These are phyloP conservation scores for Candida ipomoeae DNA, from an alignment of 805 yeast genomes.

Conservation along the genomic window DNA sequence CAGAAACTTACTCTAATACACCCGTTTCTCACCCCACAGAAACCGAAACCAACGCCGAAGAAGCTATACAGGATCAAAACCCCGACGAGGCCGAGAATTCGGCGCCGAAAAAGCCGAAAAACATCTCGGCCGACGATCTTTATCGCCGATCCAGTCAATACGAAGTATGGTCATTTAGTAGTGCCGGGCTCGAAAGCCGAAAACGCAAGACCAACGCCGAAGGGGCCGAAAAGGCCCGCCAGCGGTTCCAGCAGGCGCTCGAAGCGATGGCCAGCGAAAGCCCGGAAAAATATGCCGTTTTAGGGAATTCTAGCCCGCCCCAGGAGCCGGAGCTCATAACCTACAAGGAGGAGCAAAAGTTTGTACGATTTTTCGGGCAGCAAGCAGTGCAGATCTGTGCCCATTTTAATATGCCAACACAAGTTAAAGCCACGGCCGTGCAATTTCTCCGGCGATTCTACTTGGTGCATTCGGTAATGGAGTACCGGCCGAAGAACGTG, in stretches of 20 bases:
- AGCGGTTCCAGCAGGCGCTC: conserved; percentile 26
- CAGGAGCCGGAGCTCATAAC: conserved; percentile 45
- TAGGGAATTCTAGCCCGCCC: conserved; percentile 26
- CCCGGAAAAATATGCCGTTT: conserved; percentile 28
- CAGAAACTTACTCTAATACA: background rate
- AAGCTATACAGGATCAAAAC: background rate
- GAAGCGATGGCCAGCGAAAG: conserved; percentile 17
- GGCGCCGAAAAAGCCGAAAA: background rate
- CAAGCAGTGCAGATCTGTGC: conserved; percentile 67
- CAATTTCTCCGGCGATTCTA: conserved; percentile 79
- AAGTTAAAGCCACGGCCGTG: conserved; percentile 82
- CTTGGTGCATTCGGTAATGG: conserved; percentile 76
- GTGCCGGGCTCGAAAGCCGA: conserved; percentile 47
- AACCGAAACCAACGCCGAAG: background rate
- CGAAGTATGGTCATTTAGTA: conserved; percentile 78
- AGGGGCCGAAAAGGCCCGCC: conserved; percentile 43
- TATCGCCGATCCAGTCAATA: conserved; percentile 86
- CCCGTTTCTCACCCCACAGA: background rate
- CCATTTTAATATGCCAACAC: conserved; percentile 79
- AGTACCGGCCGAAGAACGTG: conserved; percentile 78
- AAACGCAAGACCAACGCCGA: conserved; percentile 50
- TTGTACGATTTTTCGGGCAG: conserved; percentile 68
- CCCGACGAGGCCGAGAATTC: background rate
- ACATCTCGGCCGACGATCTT: conserved; percentile 74
- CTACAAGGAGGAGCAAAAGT: conserved; percentile 63